phyloP scores from a whole-genome alignment of 1,284 basidiomycete genomes.

The Inonotus hispidus region DNA sequence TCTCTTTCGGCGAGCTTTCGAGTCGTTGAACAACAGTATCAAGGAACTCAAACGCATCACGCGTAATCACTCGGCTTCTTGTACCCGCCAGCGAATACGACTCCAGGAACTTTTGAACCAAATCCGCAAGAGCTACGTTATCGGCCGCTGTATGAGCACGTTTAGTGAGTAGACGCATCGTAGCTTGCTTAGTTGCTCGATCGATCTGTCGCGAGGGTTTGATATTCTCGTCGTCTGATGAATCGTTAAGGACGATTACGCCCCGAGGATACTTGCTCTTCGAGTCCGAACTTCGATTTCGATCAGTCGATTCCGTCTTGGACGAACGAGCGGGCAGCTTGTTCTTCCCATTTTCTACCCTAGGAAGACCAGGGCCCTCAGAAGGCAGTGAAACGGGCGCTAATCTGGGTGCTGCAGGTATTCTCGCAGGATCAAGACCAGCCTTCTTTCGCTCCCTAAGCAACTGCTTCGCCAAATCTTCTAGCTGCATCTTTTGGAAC shows the following conservation, averaged over 20 bases:
- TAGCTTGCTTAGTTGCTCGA: constrained; percentile 46
- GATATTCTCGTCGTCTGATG: constrained; percentile 33
- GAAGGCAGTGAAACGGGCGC: neutral
- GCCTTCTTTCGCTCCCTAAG: neutral
- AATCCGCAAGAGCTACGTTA: constrained; percentile 44
- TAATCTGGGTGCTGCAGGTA: neutral
- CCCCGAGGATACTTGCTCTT: constrained; percentile 26
- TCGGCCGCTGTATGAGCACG: constrained; percentile 43
- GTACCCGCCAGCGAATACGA: constrained; percentile 47
- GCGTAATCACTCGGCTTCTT: constrained; percentile 59
- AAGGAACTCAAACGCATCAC: constrained; percentile 64
- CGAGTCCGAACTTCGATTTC: neutral
- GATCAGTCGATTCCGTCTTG: neutral
- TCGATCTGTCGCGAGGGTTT: constrained; percentile 29
- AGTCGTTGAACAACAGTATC: constrained; percentile 64
- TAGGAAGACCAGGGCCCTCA: neutral
- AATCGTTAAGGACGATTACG: constrained; percentile 43
- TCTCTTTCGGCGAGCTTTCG: constrained; percentile 49
- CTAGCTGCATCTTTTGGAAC: constrained; percentile 13
- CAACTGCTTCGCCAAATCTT: neutral
- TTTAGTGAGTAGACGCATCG: constrained; percentile 42
- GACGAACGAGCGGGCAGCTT: constrained; percentile 19
- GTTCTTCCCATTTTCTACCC: constrained; percentile 9
- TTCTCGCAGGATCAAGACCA: neutral
- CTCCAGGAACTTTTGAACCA: constrained; percentile 52